Conservation (phyloP, 768 basidiomycete genomes). For the Podaxis carcinomalis region DNA sequence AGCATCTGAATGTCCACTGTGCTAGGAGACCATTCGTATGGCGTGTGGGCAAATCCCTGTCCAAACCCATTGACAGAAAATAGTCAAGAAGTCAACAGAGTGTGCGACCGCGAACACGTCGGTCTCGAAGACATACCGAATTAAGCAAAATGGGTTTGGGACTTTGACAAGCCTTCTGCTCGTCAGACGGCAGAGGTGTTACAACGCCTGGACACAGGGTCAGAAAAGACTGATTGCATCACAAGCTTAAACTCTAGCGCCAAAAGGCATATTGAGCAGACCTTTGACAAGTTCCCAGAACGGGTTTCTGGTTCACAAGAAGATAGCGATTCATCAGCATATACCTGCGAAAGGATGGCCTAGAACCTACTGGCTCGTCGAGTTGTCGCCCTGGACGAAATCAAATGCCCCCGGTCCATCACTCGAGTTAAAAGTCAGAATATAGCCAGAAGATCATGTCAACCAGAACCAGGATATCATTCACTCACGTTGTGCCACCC, state of each 20-base stretch:
- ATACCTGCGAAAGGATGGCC: background rate
- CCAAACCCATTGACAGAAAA: conserved; percentile 12
- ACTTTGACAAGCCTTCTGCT: conserved; percentile 64
- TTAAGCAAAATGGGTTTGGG: conserved; percentile 81
- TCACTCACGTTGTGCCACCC: conserved; percentile 70
- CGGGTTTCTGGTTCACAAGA: conserved; percentile 47
- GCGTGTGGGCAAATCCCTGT: conserved; percentile 57
- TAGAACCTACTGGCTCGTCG: conserved; percentile 44
- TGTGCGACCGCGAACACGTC: background rate
- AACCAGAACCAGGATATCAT: background rate
- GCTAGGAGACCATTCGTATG: conserved; percentile 73
- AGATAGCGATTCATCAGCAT: conserved; percentile 8
- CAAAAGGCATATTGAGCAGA: conserved; percentile 14
- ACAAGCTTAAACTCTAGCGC: conserved; percentile 6
- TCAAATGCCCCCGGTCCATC: conserved; percentile 80
- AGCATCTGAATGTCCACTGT: conserved; percentile 76
- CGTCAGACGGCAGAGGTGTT: conserved; percentile 58
- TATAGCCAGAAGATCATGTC: background rate
- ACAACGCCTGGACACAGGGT: conserved; percentile 39
- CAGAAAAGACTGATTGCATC: conserved; percentile 8
- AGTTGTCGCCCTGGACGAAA: conserved; percentile 72
- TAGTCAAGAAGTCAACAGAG: conserved; percentile 13
- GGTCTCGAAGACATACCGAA: conserved; percentile 39
- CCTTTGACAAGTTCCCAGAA: conserved; percentile 82
- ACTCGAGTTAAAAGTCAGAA: conserved; percentile 25